Conservation (phyloP, 805 yeast species). For the Zygotorulaspora sp. region DNA sequence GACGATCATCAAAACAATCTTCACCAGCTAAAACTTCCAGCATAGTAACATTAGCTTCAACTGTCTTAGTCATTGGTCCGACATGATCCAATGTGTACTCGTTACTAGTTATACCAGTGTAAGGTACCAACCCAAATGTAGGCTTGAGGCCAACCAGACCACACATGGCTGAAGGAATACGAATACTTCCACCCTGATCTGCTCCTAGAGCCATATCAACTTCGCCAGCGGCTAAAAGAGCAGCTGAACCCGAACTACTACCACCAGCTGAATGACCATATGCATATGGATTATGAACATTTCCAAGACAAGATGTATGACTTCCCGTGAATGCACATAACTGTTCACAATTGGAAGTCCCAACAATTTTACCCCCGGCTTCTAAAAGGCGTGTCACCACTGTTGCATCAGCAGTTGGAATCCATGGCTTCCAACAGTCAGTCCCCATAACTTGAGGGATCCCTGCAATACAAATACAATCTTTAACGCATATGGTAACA, state of each 20-base stretch:
- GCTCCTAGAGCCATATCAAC: constrained; percentile 46
- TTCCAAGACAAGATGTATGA: constrained; percentile 39
- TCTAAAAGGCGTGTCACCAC: constrained; percentile 35
- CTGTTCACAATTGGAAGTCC: constrained; percentile 38
- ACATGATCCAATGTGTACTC: constrained; percentile 38
- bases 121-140: constrained; percentile 42
- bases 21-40: constrained; percentile 37
- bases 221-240: constrained; percentile 45
- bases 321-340: constrained; percentile 35
- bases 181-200: constrained; percentile 49
- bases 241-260: constrained; percentile 52
- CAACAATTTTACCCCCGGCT: constrained; percentile 36
- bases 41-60: constrained; percentile 33
- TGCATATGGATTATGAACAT: constrained; percentile 43
- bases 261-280: constrained; percentile 43
- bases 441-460: constrained; percentile 39
- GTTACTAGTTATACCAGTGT: constrained; percentile 37
- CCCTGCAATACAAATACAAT: constrained; percentile 35
- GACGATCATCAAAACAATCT: constrained; percentile 37
- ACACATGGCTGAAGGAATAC: constrained; percentile 47
- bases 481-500: constrained; percentile 34
- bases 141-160: constrained; percentile 47
- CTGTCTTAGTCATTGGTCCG: constrained; percentile 39
- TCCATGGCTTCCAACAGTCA: constrained; percentile 33
- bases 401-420: constrained; percentile 37